phyloP scores from a whole-genome alignment of 306 rosid species.

The Geum urbanum region DNA sequence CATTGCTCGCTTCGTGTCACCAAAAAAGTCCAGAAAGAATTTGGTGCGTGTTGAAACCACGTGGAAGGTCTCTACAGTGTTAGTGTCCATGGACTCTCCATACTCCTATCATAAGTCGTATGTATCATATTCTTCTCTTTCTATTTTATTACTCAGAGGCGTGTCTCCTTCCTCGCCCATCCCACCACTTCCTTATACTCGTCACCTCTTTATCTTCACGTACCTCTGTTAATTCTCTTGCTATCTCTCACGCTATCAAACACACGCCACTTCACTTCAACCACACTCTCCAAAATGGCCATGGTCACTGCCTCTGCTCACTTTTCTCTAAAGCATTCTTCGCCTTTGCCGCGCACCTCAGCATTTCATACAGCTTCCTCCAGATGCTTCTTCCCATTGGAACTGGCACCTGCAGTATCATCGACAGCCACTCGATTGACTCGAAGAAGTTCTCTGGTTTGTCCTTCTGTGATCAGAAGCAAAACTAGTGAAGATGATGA shows the following conservation, averaged over 20 bases:
- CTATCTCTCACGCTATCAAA: neutral
- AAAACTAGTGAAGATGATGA: constrained; percentile 7
- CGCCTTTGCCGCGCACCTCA: constrained; percentile 25
- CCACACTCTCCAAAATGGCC: constrained; percentile 38
- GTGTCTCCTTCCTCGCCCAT: constrained; percentile 75
- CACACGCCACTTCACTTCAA: neutral
- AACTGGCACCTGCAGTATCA: constrained; percentile 12
- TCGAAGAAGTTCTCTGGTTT: constrained; percentile 13
- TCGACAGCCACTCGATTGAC: neutral
- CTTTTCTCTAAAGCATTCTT: constrained; percentile 10
- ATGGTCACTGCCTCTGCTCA: constrained; percentile 29
- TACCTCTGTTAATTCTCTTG: neutral
- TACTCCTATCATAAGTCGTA: neutral
- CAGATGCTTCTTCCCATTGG: constrained; percentile 25
- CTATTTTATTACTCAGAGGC: constrained; percentile 11
- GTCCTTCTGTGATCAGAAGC: constrained; percentile 16
- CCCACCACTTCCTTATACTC: constrained; percentile 21
- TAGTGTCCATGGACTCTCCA: neutral
- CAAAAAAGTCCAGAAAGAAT: neutral
- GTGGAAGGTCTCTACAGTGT: constrained; percentile 23
- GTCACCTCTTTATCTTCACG: constrained; percentile 7
- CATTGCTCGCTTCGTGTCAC: neutral
- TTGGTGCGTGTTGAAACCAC: constrained; percentile 28
- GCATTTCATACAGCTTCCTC: constrained; percentile 23
- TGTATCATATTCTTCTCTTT: too few relatives aligned